Base-by-base conservation (phyloP, 2,329 filamentous ascomycete species). In the Helicocarpus griseus region DNA sequence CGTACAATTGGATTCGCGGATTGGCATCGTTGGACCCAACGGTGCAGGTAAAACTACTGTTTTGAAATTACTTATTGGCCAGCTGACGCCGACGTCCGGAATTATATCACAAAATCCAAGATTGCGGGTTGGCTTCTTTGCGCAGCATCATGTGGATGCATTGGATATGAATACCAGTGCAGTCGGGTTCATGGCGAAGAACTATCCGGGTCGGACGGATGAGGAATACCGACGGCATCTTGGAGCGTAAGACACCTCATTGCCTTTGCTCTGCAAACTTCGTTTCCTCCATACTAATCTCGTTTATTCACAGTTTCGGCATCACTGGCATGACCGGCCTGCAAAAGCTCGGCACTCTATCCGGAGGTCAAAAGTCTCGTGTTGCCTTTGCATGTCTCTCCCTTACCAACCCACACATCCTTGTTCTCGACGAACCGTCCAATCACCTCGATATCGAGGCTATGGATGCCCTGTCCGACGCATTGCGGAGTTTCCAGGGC, bases 401-500 rank as follows among this genome's bases (percentile, higher is more conserved):
- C 0, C 75, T 98, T 58, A 88, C 84, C 46, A 95, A 97, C 70
- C 93, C 93, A 17, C 93, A 98, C 66, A 97, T 98, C 59, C 79
- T 98, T 44, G 91, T 98, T 55, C 86, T 98, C 48, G 93, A 98
- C 79, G 93, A 98, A 71, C 93, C 93, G 67, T 95, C 89, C 57
- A 98, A 98, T 76, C 93, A 98, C 71, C 76, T 98, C 62, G 93
- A 98, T 81, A 97, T 98, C 61, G 93, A 98, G 70, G 93, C 93
- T 57, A 96, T 98, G 93, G 93, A 98, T 69, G 91, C 93, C 9
- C 76, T 98, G 49, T 85, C 88, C 4, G 82, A 85, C 28, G 93
- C 93, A 14, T 76, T 98, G 60, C 79, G 82, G 60, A 81, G 84
- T 57, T 98, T 97, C 73, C 80, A 95, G 72, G 93, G 93, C 55